Evolutionary conservation across 176 grass and related monocot species (phyloP).

Genomic region (Dactylis glomerata): DNA sequence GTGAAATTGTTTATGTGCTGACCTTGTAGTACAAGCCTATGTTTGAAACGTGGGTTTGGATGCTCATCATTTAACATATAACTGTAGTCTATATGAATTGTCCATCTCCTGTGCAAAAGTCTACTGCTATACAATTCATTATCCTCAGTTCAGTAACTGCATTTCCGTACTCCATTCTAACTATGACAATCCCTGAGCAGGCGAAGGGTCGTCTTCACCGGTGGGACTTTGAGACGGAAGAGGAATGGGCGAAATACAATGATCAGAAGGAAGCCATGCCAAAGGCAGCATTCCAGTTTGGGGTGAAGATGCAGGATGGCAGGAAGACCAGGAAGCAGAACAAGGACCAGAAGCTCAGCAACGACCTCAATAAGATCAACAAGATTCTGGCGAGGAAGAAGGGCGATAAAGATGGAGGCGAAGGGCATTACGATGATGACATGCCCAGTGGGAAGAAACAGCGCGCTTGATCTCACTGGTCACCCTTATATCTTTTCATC

Average conservation of each 20-base stretch:
- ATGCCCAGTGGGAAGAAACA: conserved; percentile 70
- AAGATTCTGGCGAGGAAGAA: conserved; percentile 94
- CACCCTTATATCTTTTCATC: not conserved
- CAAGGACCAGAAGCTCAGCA: conserved; percentile 95
- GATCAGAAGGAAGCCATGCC: conserved; percentile 98
- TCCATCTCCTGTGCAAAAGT: not conserved
- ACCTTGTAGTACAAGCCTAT: not conserved
- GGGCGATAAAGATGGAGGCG: conserved; percentile 51
- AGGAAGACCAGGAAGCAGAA: conserved; percentile 95
- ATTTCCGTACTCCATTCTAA: not conserved
- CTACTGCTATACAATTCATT: not conserved
- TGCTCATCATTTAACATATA: not conserved
- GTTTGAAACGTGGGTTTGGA: not conserved
- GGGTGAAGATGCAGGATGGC: conserved; percentile 98
- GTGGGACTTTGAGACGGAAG: conserved; percentile 99
- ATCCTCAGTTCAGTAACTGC: not conserved
- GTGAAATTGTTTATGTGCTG: conserved; percentile 21
- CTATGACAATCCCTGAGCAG: conserved; percentile 34
- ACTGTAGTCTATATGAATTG: not conserved
- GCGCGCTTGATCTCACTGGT: conserved; percentile 38
- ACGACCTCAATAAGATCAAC: conserved; percentile 96
- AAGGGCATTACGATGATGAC: conserved; percentile 66
- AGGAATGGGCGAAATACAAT: conserved; percentile 95
- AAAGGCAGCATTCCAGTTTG: conserved; percentile 97
- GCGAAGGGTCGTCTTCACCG: conserved; percentile 96